Evolutionary conservation across 345 rosid species (phyloP), one percentile per base, ranked within the genome.

Genomic region (Euphorbia lathyris): DNA sequence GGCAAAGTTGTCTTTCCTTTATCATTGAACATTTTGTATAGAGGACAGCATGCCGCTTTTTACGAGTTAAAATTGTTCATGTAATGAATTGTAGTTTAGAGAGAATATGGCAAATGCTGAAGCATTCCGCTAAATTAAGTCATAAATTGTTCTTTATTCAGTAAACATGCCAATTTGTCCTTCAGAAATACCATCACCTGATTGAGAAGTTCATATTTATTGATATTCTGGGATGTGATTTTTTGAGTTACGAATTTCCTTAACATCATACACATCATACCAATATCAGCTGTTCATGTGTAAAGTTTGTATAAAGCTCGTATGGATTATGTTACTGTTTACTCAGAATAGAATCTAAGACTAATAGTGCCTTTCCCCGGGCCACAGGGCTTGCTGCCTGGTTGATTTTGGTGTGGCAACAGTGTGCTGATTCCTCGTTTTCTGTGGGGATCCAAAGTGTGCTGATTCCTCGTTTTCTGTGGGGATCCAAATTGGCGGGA

Each of bases 11-110:
- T 67, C 48, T 45, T 60, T 22, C 16, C 20, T 53, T 2, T 68
- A 36, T 45, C 40, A 16, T 42, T 45, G 11, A 62, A 64, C 50
- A 53, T 52, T 38, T 66, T 60, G 71, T 77, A 65, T 69, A 70
- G 68, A 74, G 75, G 68, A 66, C 29, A 65, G 36, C 68, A 40
- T 57, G 74, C 61, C 27, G 16, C 63, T 63, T 69, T 69, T 58
- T 14, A 25, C 59, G 60, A 45, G 56, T 59, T 43, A 22, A 22
- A 60, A 58, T 61, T 60, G 61, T 72, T 61, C 25, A 69, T 53
- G 58, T 23, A 36, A 40, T 74, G 70, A 65, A 63, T 57, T 61
- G 64, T 80, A 63, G 43, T 63, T 59, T 60, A 19, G 53, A 16
- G 32, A 38, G 73, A 36, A 57, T 36, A 10, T 64, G 25, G 22